Evolutionary conservation across 208 protist genomes (phyloP).

Genomic region (Pavlovales sp.): DNA sequence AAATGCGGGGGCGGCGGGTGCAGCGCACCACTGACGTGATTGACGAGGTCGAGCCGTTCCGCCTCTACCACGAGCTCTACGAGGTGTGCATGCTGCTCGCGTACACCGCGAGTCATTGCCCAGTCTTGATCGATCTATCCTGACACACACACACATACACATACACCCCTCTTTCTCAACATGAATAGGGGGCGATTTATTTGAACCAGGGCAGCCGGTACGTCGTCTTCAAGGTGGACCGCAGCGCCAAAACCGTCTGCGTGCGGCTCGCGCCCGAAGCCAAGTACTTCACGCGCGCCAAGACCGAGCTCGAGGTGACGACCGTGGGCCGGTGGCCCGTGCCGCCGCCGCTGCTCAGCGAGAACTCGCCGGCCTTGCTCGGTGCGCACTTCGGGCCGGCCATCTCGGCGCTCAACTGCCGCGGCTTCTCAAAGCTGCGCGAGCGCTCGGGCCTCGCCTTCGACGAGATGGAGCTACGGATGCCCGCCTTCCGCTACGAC

Average conservation of each 20-base stretch:
- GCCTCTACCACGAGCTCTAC: constrained; percentile 15
- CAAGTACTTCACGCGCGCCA: not conserved
- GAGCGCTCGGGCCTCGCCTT: not conserved
- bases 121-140: too few species aligned
- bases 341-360: not conserved
- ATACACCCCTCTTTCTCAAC: too few species aligned
- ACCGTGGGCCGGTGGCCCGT: not conserved
- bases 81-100: too few species aligned
- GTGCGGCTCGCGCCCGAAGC: not conserved
- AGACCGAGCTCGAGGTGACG: not conserved
- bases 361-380: too few species aligned
- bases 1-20: too few species aligned
- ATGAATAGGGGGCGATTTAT: constrained; percentile 27
- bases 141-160: too few species aligned
- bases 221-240: not conserved
- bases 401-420: not conserved
- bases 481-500: not conserved
- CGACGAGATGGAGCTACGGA: not conserved
- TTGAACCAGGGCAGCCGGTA: not conserved
- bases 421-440: not conserved
- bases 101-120: too few species aligned
- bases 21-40: constrained; percentile 13
- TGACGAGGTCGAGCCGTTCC: constrained; percentile 10
- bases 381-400: not conserved
- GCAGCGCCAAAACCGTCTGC: not conserved